Evolutionary conservation across 108 stramenopile genomes (phyloP), one percentile per base, ranked within the genome.

Genomic region (Cyclotella baltica): DNA sequence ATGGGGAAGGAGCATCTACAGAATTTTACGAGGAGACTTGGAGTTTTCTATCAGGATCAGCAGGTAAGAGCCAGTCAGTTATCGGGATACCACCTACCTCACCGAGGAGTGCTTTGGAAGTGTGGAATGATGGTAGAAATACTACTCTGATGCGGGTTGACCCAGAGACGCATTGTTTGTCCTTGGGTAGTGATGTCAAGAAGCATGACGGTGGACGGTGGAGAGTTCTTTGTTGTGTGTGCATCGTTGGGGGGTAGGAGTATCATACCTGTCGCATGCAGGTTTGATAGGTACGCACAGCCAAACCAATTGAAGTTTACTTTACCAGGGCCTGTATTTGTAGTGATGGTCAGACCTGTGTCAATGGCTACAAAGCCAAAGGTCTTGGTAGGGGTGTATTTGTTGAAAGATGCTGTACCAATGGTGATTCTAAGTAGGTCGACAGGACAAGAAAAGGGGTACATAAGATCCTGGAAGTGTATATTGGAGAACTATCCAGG

Each of bases 131-230:
- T n/a, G 47, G n/a, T 48, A 4, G 47, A n/a, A n/a, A n/a, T 48
- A 48, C 47, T 48, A 4, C 47, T n/a, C n/a, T 48, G n/a, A n/a
- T 48, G 19, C 18, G 47, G 47, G 47, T 48, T 16, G 47, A 48
- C 6, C 47, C 47, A n/a, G n/a, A 16, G 47, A n/a, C n/a, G n/a
- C 47, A 48, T 48, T 48, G 47, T 48, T 48, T 48, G 47, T 48
- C 6, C 19, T 48, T 48, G 19, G 47, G n/a, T 6, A n/a, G 47
- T 16, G 47, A 48, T 48, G 47, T n/a, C n/a, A 48, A 48, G 47
- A 48, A 48, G 47, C n/a, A 48, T 48, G n/a, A n/a, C n/a, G n/a
- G n/a, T n/a, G n/a, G 47, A 48, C n/a, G 47, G 47, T 48, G 47
- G 47, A n/a, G 4, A 48, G n/a, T 48, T n/a, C 47, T 48, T n/a